Base-by-base conservation (phyloP, 1,284 basidiomycete species). In the Jaminaea rosea region DNA sequence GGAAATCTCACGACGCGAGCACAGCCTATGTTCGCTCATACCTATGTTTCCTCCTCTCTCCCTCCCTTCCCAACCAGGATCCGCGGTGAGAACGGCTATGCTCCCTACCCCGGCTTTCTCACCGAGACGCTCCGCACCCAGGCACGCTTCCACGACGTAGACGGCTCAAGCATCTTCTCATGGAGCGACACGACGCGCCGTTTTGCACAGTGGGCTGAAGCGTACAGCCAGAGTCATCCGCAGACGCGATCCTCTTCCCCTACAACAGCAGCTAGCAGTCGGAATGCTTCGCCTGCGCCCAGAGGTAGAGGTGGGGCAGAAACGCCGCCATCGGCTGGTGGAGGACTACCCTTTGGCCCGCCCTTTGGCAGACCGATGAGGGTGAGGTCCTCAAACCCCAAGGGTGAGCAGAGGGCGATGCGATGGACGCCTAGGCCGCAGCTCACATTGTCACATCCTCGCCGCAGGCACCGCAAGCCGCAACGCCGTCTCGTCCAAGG, bases 61-160 rank as follows among this genome's bases (percentile, higher is more conserved):
- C n/a, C n/a, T n/a, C n/a, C n/a, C n/a, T n/a, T n/a, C n/a, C n/a
- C n/a, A n/a, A n/a, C n/a, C n/a, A 59, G 67, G 52, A 58, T 64
- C 27, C 80, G 83, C 58, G 71, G 67, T 9, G 60, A 63, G 1
- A 58, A 62, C 10, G 87, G 88, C 46, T 91, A 90, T 71, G 85
- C 86, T 11, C 87, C 88, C 10, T 88, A 91, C 68, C 87, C 88
- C 0, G 84, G 84, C 60, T 91, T 90, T 74, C 78, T 93, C 58
- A 69, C 65, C n/a, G 67, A 63, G 87, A 75, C 87, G 82, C 80
- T 91, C 37, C 79, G 82, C 60, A 84, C 84, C 60, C 87, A 90
- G 74, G 82, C 81, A 29, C 81, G 87, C 10, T 90, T 90, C 65
- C 87, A 91, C 73, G 87, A 90, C 65, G 88, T 87, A 6, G 49